Conservation (phyloP, 1,284 basidiomycete species). For the Omphalotus olearius region DNA sequence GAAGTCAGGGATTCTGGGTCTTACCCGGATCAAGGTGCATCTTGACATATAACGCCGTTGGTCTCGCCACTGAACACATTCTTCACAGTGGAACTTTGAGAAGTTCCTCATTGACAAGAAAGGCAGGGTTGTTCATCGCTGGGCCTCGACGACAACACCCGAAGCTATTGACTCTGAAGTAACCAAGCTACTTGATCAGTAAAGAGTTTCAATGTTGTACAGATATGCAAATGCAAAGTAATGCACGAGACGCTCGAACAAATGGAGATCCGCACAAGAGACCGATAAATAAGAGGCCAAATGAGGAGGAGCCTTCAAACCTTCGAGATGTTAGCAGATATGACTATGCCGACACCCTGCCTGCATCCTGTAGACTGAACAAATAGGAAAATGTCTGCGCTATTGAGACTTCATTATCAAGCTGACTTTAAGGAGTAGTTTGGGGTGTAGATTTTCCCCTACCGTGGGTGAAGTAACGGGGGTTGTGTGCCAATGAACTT, state of each 20-base stretch:
- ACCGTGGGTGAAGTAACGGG: slow-evolving; percentile 3
- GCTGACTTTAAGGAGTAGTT: slow-evolving; percentile 2
- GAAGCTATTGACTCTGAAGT: slow-evolving; percentile 62
- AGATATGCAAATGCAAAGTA: no score
- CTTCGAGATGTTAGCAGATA: no score
- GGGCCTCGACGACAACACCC: slow-evolving; percentile 78
- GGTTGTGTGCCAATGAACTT: slow-evolving; percentile 5
- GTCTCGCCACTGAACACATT: not conserved
- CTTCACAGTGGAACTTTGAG: slow-evolving; percentile 73
- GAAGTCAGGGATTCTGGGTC: slow-evolving; percentile 70
- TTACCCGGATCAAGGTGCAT: slow-evolving; percentile 73
- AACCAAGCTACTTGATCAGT: slow-evolving; percentile 46
- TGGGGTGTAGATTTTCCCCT: slow-evolving; percentile 1
- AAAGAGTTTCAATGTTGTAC: no score
- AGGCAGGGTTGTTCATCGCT: slow-evolving; percentile 73
- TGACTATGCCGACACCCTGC: no score
- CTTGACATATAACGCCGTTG: not conserved
- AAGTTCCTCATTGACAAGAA: slow-evolving; percentile 70
- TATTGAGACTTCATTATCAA: no score
- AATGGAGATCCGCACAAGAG: no score
- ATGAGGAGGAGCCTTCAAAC: no score
- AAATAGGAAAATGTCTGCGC: no score
- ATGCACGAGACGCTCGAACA: no score
- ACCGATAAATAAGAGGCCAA: no score
- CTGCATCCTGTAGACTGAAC: no score